phyloP scores from a whole-genome alignment of 352 stramenopile species.

The Pythium sp. region DNA sequence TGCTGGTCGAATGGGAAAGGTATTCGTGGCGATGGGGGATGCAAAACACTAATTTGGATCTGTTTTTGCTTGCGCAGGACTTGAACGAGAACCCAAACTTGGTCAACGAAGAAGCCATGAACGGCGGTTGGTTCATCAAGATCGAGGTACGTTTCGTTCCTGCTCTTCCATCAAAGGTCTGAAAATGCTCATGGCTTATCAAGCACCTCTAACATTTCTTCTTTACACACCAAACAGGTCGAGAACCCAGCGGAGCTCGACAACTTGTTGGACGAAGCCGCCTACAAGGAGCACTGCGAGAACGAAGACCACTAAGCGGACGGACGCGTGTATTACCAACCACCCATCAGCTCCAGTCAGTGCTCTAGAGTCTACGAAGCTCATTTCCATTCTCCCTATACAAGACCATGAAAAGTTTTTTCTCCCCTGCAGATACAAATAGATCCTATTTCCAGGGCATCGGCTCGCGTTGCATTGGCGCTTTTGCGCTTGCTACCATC shows the following conservation, averaged over 20 bases:
- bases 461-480: not conserved
- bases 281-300: slow-evolving; percentile 86
- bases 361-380: not conserved
- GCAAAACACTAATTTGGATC: not conserved
- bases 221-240: slow-evolving; percentile 27
- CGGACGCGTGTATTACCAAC: not conserved
- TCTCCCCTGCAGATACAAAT: slow-evolving; percentile 11
- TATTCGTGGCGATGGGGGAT: not conserved
- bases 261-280: slow-evolving; percentile 75
- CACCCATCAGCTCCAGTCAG: not conserved
- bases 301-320: slow-evolving; percentile 76
- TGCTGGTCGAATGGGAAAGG: not conserved
- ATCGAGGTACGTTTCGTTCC: slow-evolving; percentile 50
- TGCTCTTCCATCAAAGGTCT: not conserved
- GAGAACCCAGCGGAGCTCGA: slow-evolving; percentile 71
- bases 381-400: not conserved
- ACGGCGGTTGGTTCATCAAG: slow-evolving; percentile 89
- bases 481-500: not conserved
- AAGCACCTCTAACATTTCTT: slow-evolving; percentile 1
- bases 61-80: slow-evolving; percentile 32
- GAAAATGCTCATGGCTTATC: not conserved
- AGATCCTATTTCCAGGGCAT: slow-evolving; percentile 11
- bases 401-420: slow-evolving; percentile 6
- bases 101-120: slow-evolving; percentile 87
- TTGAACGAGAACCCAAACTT: slow-evolving; percentile 79